These are phyloP conservation scores for Leishmania braziliensis DNA, from an alignment of 208 protist species.

Conservation along the genomic window DNA sequence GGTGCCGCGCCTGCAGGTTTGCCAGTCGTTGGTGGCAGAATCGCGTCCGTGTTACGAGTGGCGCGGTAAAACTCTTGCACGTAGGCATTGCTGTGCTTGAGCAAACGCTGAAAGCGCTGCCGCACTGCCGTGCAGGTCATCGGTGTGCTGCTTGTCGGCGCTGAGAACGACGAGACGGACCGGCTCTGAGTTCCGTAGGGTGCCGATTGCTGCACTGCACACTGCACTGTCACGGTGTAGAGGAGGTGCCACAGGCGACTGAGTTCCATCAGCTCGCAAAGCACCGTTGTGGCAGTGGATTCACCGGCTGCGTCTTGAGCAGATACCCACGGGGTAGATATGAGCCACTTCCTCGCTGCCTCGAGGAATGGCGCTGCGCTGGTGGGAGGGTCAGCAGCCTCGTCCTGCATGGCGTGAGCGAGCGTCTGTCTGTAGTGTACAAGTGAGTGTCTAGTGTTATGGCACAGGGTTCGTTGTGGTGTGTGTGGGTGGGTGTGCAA, in stretches of 20 bases:
- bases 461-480: background rate
- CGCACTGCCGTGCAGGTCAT: background rate
- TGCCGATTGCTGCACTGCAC: background rate
- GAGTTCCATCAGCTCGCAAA: constrained; percentile 27
- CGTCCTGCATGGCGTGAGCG: constrained; percentile 8
- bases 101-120: background rate
- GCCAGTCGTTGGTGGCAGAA: background rate
- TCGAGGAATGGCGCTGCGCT: constrained; percentile 4
- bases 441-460: background rate
- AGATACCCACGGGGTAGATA: constrained; percentile 4
- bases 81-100: background rate
- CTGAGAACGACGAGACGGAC: background rate
- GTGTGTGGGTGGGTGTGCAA: background rate
- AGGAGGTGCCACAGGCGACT: constrained; percentile 17
- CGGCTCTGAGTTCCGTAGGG: background rate
- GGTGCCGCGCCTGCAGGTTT: background rate
- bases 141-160: background rate
- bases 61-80: constrained; percentile 8
- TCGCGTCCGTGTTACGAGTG: background rate
- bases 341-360: constrained; percentile 7
- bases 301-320: background rate
- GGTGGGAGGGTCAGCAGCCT: background rate
- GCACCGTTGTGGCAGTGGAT: constrained; percentile 8
- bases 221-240: background rate
- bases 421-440: background rate